Conservation (phyloP, 2,329 filamentous ascomycete genomes). For the Exophiala xenobiotica region DNA sequence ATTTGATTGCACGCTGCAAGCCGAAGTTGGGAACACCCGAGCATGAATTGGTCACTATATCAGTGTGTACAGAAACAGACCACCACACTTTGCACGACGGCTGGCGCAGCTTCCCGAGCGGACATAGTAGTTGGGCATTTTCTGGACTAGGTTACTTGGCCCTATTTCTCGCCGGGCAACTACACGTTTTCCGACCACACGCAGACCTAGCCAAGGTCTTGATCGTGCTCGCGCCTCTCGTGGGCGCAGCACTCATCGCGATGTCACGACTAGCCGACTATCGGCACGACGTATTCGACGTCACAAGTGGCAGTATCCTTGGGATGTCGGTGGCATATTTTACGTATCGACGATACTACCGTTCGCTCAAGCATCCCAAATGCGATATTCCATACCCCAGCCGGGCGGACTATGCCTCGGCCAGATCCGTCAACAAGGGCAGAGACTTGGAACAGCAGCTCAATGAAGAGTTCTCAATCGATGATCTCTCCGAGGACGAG, state of each 20-base stretch:
- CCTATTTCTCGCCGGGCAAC: conserved; percentile 51
- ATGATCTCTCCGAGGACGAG: conserved; percentile 26
- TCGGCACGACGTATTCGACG: conserved; percentile 64
- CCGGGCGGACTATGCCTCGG: conserved; percentile 20
- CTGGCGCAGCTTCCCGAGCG: conserved; percentile 64
- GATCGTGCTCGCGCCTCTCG: conserved; percentile 54
- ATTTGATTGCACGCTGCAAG: conserved; percentile 83
- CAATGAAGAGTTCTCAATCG: conserved; percentile 25
- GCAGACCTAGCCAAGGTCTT: conserved; percentile 58
- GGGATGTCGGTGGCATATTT: conserved; percentile 57
- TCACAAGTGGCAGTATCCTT: conserved; percentile 55
- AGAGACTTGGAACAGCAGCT: conserved; percentile 26
- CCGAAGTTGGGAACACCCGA: conserved; percentile 60
- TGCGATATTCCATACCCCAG: conserved; percentile 53
- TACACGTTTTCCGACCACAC: conserved; percentile 58
- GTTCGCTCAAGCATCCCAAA: conserved; percentile 48
- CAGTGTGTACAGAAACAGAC: conserved; percentile 49
- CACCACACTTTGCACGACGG: conserved; percentile 62
- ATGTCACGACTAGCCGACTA: conserved; percentile 64
- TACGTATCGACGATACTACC: conserved; percentile 62
- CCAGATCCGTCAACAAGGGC: conserved; percentile 3
- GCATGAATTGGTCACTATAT: conserved; percentile 52
- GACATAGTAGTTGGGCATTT: conserved; percentile 63
- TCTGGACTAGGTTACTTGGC: conserved; percentile 60
- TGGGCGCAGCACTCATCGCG: conserved; percentile 60